Evolutionary conservation across 225 moss, liverwort and hornwort genomes (phyloP).

Genomic region (Pseudisothecium myosuroides): DNA sequence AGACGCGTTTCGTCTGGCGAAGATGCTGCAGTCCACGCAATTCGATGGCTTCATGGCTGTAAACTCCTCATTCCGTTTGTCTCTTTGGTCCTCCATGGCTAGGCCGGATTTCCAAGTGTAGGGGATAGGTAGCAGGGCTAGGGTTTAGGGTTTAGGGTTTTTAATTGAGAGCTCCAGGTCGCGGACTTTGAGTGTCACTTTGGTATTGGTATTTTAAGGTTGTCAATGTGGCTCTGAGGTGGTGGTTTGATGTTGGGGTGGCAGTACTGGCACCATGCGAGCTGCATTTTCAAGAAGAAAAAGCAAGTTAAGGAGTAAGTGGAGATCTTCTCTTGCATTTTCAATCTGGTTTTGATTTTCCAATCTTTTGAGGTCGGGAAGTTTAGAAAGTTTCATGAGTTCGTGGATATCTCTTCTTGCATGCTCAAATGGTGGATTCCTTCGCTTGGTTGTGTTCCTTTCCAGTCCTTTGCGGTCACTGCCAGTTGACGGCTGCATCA

Average conservation of each 20-base stretch:
- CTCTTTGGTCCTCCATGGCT: background rate
- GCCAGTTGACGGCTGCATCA: background rate
- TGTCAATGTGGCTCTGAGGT: background rate
- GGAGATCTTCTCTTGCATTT: background rate
- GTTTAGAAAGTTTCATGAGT: background rate
- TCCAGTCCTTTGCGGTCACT: background rate
- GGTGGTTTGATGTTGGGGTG: background rate
- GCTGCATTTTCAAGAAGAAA: conserved; percentile 54
- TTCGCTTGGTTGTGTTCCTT: background rate
- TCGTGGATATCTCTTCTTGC: background rate
- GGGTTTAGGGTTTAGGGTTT: background rate
- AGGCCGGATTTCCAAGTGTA: background rate
- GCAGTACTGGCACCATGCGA: conserved; percentile 53
- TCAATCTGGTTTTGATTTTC: background rate
- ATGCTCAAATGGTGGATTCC: background rate
- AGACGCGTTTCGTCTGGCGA: conserved; percentile 71
- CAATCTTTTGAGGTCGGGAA: background rate
- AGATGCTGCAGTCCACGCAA: conserved; percentile 54
- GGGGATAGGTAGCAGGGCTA: background rate
- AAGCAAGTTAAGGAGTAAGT: conserved; percentile 43
- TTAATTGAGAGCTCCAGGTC: background rate
- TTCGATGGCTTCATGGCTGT: conserved; percentile 94
- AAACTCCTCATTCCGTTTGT: background rate
- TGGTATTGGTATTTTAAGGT: background rate
- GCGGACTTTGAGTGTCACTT: background rate